Conservation (phyloP, 78 protist species). For the Dictyostelium intermedium region DNA sequence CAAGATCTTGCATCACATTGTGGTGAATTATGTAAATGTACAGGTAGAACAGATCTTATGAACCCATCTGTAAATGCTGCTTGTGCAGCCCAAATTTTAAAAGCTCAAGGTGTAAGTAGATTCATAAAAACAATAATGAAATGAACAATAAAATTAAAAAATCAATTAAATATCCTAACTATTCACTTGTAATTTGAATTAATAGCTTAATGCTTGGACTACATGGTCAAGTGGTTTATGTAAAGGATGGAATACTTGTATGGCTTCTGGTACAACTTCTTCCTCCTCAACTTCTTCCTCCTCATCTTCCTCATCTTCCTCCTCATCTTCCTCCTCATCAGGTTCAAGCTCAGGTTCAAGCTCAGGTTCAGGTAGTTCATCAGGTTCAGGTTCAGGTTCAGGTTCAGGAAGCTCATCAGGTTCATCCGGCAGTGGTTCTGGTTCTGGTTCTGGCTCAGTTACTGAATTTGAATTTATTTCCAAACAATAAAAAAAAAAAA, state of each 20-base stretch:
- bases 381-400: not conserved
- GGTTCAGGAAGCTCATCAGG: constrained; percentile 18
- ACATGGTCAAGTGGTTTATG: constrained; percentile 50
- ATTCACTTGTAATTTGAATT: not conserved
- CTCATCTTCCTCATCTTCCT: not conserved
- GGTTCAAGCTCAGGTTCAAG: not conserved
- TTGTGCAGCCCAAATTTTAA: constrained; percentile 39
- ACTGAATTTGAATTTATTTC: not conserved
- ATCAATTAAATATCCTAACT: not conserved
- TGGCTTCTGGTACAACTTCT: not conserved
- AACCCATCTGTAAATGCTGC: constrained; percentile 47
- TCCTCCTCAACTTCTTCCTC: not conserved
- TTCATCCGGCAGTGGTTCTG: not conserved
- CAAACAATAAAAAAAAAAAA: not conserved
- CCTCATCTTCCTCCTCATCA: not conserved
- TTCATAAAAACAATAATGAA: too few species aligned
- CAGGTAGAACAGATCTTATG: not conserved
- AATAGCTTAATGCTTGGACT: constrained; percentile 30
- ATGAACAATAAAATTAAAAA: not conserved
- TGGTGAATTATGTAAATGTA: constrained; percentile 1
- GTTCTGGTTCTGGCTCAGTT: not conserved
- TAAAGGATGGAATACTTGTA: constrained; percentile 33
- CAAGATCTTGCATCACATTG: constrained; percentile 12
- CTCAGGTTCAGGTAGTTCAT: not conserved
- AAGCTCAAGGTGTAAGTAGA: constrained; percentile 50